phyloP scores from a whole-genome alignment of 208 protist genomes.

The Trypanosoma theileri region DNA sequence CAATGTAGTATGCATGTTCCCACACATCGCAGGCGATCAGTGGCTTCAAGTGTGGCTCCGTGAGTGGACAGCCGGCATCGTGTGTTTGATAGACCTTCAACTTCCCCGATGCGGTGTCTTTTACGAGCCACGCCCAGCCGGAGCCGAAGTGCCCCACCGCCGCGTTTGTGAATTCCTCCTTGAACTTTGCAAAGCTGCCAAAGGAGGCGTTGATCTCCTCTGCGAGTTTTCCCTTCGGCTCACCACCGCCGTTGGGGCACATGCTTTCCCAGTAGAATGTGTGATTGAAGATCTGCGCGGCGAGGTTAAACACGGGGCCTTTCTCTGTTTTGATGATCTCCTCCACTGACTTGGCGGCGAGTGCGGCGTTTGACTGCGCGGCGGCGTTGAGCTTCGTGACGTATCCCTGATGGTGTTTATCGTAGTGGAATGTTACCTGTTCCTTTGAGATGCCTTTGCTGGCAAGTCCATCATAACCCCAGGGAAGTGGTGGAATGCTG shows the following conservation, averaged over 20 bases:
- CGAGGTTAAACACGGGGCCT: constrained; percentile 89
- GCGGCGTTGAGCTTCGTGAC: constrained; percentile 89
- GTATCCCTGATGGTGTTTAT: constrained; percentile 93
- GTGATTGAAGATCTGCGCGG: constrained; percentile 94
- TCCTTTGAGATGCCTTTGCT: constrained; percentile 86
- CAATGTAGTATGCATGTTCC: constrained; percentile 95
- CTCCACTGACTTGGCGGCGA: constrained; percentile 72
- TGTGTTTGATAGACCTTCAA: constrained; percentile 83
- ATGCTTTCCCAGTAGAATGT: constrained; percentile 92
- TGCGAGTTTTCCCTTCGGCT: constrained; percentile 57
- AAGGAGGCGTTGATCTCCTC: constrained; percentile 81
- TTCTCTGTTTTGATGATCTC: constrained; percentile 84
- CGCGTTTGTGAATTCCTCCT: constrained; percentile 89
- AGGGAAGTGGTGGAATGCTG: constrained; percentile 75
- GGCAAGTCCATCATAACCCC: constrained; percentile 67
- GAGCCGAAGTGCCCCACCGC: constrained; percentile 92
- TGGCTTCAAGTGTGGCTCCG: constrained; percentile 50
- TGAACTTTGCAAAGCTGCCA: constrained; percentile 90
- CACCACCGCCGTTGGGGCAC: constrained; percentile 58
- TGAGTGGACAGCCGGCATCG: constrained; percentile 79
- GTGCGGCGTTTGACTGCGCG: constrained; percentile 52
- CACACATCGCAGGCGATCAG: constrained; percentile 92
- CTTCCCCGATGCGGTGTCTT: constrained; percentile 77
- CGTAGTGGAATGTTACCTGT: constrained; percentile 90
- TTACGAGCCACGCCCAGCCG: constrained; percentile 95